Conservation (phyloP, 192 early-diverging fungal genomes). For the Lunasporangiospora selenospora region DNA sequence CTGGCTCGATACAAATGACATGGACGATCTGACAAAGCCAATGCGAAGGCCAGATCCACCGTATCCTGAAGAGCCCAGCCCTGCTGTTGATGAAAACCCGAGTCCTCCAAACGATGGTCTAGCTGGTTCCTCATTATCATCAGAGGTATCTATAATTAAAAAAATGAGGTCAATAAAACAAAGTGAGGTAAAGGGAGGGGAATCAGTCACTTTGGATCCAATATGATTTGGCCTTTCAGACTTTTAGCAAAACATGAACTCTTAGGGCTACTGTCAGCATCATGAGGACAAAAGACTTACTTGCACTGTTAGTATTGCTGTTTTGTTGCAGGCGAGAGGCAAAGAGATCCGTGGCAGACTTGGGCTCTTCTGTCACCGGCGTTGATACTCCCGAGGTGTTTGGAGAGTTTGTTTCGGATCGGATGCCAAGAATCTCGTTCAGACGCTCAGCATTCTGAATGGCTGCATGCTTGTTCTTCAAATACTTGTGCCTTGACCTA, state of each 20-base stretch:
- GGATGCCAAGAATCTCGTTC: constrained; percentile 63
- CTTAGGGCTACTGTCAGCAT: no score
- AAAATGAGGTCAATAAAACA: no score
- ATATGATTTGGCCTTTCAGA: no score
- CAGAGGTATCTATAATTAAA: neutral
- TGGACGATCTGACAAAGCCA: constrained; percentile 46
- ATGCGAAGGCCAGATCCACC: constrained; percentile 32
- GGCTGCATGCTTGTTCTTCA: constrained; percentile 56
- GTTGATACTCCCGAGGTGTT: constrained; percentile 42
- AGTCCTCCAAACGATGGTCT: constrained; percentile 38
- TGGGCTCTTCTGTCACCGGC: constrained; percentile 28
- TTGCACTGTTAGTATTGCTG: constrained; percentile 1
- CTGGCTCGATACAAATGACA: no score
- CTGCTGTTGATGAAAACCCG: constrained; percentile 30
- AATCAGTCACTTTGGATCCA: no score
- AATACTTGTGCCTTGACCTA: constrained; percentile 55
- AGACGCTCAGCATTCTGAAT: constrained; percentile 50
- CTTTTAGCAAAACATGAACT: no score
- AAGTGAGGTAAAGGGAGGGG: no score
- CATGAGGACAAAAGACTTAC: no score
- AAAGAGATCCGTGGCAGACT: constrained; percentile 39
- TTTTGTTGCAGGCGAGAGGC: constrained; percentile 38
- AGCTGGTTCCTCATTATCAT: constrained; percentile 11
- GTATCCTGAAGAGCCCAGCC: constrained; percentile 34
- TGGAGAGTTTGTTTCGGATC: constrained; percentile 44